Evolutionary conservation across 139 green algal genomes (phyloP).

Genomic region (Desmodesmus armatus): DNA sequence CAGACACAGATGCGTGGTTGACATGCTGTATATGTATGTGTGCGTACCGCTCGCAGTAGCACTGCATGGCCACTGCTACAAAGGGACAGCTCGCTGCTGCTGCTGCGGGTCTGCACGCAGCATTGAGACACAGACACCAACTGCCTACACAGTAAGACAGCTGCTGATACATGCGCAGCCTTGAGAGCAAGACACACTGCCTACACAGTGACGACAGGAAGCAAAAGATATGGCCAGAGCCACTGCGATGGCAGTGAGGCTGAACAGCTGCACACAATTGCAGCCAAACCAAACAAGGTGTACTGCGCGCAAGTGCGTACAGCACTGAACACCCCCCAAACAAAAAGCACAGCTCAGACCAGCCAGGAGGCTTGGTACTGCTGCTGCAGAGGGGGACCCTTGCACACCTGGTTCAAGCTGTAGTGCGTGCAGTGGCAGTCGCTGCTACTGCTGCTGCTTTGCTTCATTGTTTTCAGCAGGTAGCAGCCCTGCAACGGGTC

Average conservation of each 20-base stretch:
- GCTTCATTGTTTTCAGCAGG: constrained; percentile 42
- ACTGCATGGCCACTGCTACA: too few relatives aligned
- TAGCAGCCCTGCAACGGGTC: constrained; percentile 39
- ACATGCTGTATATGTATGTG: too few relatives aligned
- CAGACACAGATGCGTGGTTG: background rate
- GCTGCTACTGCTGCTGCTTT: background rate
- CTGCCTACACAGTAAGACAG: too few relatives aligned
- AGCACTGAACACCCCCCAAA: background rate
- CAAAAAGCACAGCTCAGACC: background rate
- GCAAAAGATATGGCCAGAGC: background rate
- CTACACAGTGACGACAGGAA: background rate
- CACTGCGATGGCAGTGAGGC: background rate
- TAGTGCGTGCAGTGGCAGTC: constrained; percentile 42
- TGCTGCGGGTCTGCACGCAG: too few relatives aligned
- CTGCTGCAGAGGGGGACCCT: constrained; percentile 35
- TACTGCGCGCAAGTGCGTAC: background rate
- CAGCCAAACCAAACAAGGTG: background rate
- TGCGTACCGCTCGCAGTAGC: too few relatives aligned
- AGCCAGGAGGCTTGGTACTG: constrained; percentile 37
- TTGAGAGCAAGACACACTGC: background rate
- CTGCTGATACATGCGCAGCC: too few relatives aligned
- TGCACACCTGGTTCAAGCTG: constrained; percentile 36
- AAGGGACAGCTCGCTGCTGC: background rate
- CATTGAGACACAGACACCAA: too few relatives aligned
- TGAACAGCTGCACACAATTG: background rate